phyloP scores from a whole-genome alignment of 768 basidiomycete species.

The Brasilioporus rufonigricans region DNA sequence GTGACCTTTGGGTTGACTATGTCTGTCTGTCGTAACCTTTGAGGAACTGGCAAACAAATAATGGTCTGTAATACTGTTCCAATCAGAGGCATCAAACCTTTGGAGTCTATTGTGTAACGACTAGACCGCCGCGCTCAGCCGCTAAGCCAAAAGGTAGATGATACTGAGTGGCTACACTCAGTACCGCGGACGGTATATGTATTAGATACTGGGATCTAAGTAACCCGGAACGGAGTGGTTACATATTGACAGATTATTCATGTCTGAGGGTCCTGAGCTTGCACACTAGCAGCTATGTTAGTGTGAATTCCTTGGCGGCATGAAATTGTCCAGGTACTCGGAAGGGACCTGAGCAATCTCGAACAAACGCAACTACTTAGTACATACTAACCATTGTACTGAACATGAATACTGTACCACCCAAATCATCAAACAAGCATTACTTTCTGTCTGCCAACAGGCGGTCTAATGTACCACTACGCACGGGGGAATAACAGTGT shows the following conservation, averaged over 20 bases:
- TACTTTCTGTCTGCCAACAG: conserved; percentile 90
- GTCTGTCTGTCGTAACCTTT: conserved; percentile 84
- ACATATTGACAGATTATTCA: conserved; percentile 82
- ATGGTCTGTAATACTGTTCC: neutral
- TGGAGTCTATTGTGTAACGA: conserved; percentile 45
- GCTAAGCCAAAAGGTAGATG: too few species aligned
- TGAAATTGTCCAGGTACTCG: conserved; percentile 10
- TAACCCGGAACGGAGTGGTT: too few species aligned
- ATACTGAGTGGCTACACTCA: too few species aligned
- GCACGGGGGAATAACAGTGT: conserved; percentile 92
- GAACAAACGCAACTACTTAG: conserved; percentile 1
- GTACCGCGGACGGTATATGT: too few species aligned
- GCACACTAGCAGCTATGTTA: conserved; percentile 44
- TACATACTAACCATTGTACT: conserved; percentile 71
- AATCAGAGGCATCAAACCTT: conserved; percentile 42
- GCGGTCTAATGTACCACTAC: conserved; percentile 89
- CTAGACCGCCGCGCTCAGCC: too few species aligned
- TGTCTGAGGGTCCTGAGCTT: conserved; percentile 96
- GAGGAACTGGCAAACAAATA: conserved; percentile 46
- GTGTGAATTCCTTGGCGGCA: neutral
- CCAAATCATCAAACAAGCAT: conserved; percentile 96
- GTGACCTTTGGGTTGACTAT: conserved; percentile 90
- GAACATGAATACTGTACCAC: conserved; percentile 89
- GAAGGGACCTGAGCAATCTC: conserved; percentile 10
- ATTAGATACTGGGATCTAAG: too few species aligned